These are phyloP conservation scores for Aaosphaeria arxii DNA, from an alignment of 2,329 filamentous ascomycete species.

Conservation along the genomic window DNA sequence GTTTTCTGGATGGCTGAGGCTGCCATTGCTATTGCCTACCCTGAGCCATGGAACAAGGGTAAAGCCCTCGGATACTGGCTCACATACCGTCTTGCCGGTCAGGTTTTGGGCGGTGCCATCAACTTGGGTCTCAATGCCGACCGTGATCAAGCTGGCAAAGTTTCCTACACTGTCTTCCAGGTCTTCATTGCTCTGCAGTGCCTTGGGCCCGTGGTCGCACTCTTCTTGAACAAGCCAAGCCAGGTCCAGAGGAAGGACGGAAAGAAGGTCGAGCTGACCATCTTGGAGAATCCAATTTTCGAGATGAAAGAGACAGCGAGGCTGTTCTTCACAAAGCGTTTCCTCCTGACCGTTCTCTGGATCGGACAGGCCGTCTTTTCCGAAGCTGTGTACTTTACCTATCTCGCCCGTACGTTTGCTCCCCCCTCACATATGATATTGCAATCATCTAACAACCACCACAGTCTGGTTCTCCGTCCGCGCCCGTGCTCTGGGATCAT, in stretches of 20 bases:
- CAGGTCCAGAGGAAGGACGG: constrained; percentile 66
- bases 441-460: neutral
- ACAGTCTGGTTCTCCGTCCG: constrained; percentile 67
- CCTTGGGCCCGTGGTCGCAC: constrained; percentile 60
- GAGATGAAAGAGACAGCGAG: constrained; percentile 61
- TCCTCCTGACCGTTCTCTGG: constrained; percentile 63
- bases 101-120: constrained; percentile 70
- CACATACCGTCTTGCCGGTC: constrained; percentile 58
- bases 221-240: constrained; percentile 60
- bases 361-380: constrained; percentile 70
- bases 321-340: constrained; percentile 60
- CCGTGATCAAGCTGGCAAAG: constrained; percentile 57
- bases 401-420: constrained; percentile 48
- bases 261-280: constrained; percentile 57
- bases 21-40: constrained; percentile 70
- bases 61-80: constrained; percentile 65
- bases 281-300: constrained; percentile 53
- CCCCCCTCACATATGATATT: constrained; percentile 6
- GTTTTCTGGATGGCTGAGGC: constrained; percentile 76
- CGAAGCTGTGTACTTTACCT: constrained; percentile 72
- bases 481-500: constrained; percentile 66
- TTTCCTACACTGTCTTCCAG: constrained; percentile 67
- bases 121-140: constrained; percentile 65
- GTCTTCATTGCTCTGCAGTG: constrained; percentile 71
- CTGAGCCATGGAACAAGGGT: constrained; percentile 55